These are phyloP conservation scores for Meyerozyma sp. DNA, from an alignment of 1,139 yeast genomes.

Conservation along the genomic window DNA sequence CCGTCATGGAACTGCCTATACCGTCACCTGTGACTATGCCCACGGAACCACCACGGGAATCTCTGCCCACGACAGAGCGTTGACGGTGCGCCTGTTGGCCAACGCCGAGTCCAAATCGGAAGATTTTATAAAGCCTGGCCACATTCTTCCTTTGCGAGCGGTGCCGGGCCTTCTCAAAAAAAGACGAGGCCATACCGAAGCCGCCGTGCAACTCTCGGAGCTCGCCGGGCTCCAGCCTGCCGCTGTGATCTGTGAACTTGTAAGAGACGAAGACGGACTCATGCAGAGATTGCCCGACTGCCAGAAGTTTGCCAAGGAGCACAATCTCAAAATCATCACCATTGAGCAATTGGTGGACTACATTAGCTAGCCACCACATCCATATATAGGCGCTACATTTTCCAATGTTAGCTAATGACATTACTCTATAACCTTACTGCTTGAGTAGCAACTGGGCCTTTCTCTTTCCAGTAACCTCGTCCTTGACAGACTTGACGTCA, in stretches of 20 bases:
- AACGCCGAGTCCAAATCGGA: conserved; percentile 47
- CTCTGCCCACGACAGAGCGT: conserved; percentile 62
- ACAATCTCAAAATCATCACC: conserved; percentile 67
- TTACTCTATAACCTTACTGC: conserved; percentile 13
- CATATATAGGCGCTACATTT: too few species aligned
- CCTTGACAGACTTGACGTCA: conserved; percentile 73
- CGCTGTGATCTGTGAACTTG: conserved; percentile 91
- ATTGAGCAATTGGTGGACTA: conserved; percentile 71
- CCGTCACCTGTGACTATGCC: conserved; percentile 81
- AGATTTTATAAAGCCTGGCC: conserved; percentile 89
- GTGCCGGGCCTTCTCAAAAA: conserved; percentile 74
- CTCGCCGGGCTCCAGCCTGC: conserved; percentile 80
- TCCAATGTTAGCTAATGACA: neutral
- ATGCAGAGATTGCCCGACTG: conserved; percentile 96
- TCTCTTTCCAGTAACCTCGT: conserved; percentile 88
- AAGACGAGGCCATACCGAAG: conserved; percentile 98
- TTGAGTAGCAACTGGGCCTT: conserved; percentile 71
- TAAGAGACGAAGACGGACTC: conserved; percentile 86
- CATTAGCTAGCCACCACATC: conserved; percentile 16
- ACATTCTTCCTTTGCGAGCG: conserved; percentile 87
- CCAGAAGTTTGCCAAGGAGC: conserved; percentile 56
- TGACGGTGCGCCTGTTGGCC: conserved; percentile 73
- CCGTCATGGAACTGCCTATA: conserved; percentile 95
- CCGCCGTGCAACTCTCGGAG: conserved; percentile 82
- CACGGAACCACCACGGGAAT: conserved; percentile 36